Evolutionary conservation across 805 yeast genomes (phyloP).

Genomic region (Candida corydali): DNA sequence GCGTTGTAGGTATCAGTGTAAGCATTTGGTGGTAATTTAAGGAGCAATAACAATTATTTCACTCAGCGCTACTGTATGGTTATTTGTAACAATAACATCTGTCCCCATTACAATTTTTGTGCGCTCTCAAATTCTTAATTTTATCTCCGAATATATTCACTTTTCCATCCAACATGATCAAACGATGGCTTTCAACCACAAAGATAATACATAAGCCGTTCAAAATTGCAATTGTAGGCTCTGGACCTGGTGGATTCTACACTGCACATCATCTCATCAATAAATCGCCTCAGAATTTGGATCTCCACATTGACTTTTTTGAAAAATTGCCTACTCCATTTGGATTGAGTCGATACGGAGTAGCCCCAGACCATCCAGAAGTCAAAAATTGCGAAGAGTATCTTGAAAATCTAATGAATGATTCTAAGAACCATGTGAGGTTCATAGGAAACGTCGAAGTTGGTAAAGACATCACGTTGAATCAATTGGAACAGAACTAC

Average conservation of each 20-base stretch:
- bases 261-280: conserved; percentile 72
- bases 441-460: conserved; percentile 72
- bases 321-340: conserved; percentile 86
- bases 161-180: no score
- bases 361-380: conserved; percentile 99
- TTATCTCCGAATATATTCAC: no score
- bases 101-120: no score
- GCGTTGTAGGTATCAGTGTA: no score
- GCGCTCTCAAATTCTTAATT: no score
- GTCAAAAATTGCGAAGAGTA: conserved; percentile 82
- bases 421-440: conserved; percentile 16
- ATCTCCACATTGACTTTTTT: conserved; percentile 54
- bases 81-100: no score
- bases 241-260: conserved; percentile 97
- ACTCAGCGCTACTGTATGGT: no score
- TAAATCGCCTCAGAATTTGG: conserved; percentile 29
- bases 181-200: conserved; percentile 4
- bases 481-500: conserved; percentile 50
- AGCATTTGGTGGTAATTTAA: no score
- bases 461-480: conserved; percentile 57
- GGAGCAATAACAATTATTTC: no score
- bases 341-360: conserved; percentile 90
- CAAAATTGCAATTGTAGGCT: conserved; percentile 76
- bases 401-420: conserved; percentile 48
- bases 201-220: background rate